Evolutionary conservation across 495 filamentous ascomycete genomes (phyloP).

Genomic region (Podospora pseudoanserina): DNA sequence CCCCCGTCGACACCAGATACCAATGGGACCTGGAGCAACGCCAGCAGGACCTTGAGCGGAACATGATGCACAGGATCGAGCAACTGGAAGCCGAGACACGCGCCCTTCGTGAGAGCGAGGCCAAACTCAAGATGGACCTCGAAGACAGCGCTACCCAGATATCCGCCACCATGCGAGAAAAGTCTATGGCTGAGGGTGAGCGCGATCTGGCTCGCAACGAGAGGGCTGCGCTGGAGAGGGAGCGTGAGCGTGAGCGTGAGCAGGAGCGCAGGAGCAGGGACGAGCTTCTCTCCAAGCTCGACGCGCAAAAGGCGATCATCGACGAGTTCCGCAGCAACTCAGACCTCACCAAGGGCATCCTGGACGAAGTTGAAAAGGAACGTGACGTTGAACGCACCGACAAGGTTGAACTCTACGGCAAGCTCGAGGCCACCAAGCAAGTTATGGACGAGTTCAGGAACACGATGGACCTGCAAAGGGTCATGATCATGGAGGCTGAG

Average conservation of each 20-base stretch:
- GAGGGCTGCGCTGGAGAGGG: slow-evolving; percentile 12
- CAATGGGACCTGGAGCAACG: slow-evolving; percentile 21
- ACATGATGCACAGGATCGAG: slow-evolving; percentile 39
- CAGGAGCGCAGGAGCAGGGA: slow-evolving; percentile 25
- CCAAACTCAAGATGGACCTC: slow-evolving; percentile 32
- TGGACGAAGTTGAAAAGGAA: slow-evolving; percentile 35
- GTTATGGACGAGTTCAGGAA: slow-evolving; percentile 39
- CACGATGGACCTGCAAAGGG: slow-evolving; percentile 36
- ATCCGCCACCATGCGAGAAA: slow-evolving; percentile 12
- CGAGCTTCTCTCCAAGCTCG: slow-evolving; percentile 24
- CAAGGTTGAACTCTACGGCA: slow-evolving; percentile 25
- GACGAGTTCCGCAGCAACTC: slow-evolving; percentile 44
- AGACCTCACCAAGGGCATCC: slow-evolving; percentile 35
- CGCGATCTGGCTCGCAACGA: slow-evolving; percentile 15
- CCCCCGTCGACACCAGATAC: slow-evolving; percentile 14
- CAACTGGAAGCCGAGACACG: slow-evolving; percentile 41
- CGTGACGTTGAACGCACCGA: slow-evolving; percentile 24
- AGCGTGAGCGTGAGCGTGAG: slow-evolving; percentile 31
- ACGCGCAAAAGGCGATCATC: slow-evolving; percentile 40
- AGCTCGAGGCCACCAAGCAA: slow-evolving; percentile 37
- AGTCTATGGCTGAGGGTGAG: slow-evolving; percentile 6
- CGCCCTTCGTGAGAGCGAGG: slow-evolving; percentile 34
- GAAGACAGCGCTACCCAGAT: slow-evolving; percentile 28
- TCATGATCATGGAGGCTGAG: slow-evolving; percentile 38
- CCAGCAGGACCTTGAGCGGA: slow-evolving; percentile 30